These are phyloP conservation scores for Leccinellum rugosiceps DNA, from an alignment of 768 basidiomycete genomes.

Conservation along the genomic window DNA sequence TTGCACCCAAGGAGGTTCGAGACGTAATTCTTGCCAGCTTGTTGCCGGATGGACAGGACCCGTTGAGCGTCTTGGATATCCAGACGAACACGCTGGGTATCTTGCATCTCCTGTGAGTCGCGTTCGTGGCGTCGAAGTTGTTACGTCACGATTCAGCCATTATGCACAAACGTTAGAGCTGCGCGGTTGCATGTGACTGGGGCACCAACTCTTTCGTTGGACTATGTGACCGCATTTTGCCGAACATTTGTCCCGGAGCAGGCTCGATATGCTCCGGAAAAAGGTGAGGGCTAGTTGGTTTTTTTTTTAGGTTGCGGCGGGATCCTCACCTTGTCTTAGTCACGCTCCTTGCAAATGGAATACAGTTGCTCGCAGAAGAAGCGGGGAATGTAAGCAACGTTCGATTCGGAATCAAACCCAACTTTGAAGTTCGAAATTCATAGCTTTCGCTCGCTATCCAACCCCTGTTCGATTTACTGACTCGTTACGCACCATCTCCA, in stretches of 20 bases:
- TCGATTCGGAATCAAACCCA: not conserved
- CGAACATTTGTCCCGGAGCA: constrained; percentile 57
- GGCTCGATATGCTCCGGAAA: constrained; percentile 65
- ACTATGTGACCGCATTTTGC: constrained; percentile 57
- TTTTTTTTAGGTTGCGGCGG: not conserved
- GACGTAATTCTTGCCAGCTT: constrained; percentile 54
- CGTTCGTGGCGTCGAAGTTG: not conserved
- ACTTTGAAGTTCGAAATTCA: constrained; percentile 19
- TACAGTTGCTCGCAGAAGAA: constrained; percentile 47
- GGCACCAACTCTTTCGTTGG: constrained; percentile 38
- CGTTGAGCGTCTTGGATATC: constrained; percentile 55
- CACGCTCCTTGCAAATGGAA: constrained; percentile 61
- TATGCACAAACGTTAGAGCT: constrained; percentile 38
- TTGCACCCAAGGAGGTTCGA: constrained; percentile 53
- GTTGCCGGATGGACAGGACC: constrained; percentile 63
- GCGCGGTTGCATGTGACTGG: constrained; percentile 49
- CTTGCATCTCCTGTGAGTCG: constrained; percentile 69
- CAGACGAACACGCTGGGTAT: constrained; percentile 58
- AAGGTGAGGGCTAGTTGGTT: constrained; percentile 40
- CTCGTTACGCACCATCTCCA: constrained; percentile 54
- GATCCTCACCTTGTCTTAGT: constrained; percentile 40
- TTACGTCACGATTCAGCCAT: not conserved
- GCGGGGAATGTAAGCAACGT: constrained; percentile 49
- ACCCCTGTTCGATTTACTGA: constrained; percentile 58
- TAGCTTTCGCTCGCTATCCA: constrained; percentile 48